phyloP scores from a whole-genome alignment of 2,329 filamentous ascomycete genomes.

The Pestalotiopsis sp. region DNA sequence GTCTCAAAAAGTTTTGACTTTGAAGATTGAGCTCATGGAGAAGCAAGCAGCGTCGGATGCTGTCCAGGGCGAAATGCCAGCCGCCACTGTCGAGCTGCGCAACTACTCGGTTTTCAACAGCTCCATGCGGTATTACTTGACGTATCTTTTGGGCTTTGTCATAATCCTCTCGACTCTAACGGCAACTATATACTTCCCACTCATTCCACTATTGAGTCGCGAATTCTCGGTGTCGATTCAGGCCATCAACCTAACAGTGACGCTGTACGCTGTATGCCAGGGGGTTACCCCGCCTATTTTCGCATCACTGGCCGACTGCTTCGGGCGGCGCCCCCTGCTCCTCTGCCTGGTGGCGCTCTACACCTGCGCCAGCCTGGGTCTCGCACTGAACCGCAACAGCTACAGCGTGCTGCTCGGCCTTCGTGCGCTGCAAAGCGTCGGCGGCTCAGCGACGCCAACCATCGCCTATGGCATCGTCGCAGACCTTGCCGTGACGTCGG shows the following conservation, averaged over 20 bases:
- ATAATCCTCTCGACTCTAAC: conserved; percentile 16
- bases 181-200: conserved; percentile 32
- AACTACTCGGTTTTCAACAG: not conserved
- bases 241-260: conserved; percentile 18
- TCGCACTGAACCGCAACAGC: conserved; percentile 26
- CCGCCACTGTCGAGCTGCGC: not conserved
- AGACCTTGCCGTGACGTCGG: conserved; percentile 12
- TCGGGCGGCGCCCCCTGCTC: conserved; percentile 39
- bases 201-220: conserved; percentile 13
- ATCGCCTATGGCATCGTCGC: conserved; percentile 19
- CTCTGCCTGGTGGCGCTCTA: conserved; percentile 45
- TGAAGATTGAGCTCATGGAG: not conserved
- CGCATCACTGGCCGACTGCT: conserved; percentile 13
- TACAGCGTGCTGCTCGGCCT: conserved; percentile 19
- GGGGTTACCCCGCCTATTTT: conserved; percentile 15
- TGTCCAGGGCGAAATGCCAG: not conserved
- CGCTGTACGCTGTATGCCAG: conserved; percentile 16
- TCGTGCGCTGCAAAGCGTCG: conserved; percentile 20
- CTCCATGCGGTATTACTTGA: conserved; percentile 3
- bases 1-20: too few relatives aligned
- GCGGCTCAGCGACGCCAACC: conserved; percentile 9
- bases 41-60: not conserved
- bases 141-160: conserved; percentile 12
- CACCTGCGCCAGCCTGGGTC: conserved; percentile 53
- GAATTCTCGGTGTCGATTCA: conserved; percentile 13